Evolutionary conservation across 768 basidiomycete genomes (phyloP).

Genomic region (Tubosaeta sp.): DNA sequence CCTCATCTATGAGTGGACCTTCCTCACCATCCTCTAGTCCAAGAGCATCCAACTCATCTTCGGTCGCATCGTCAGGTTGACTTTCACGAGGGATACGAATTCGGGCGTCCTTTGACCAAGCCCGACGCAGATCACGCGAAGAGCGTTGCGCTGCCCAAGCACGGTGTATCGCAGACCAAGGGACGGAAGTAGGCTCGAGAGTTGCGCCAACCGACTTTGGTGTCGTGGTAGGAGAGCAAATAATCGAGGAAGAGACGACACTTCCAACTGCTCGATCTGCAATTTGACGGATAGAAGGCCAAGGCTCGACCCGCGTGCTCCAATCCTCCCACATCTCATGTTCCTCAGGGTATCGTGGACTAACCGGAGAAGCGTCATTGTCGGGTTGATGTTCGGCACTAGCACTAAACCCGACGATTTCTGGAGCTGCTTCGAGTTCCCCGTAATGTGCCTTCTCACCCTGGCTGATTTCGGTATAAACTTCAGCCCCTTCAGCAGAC

Average conservation of each 20-base stretch:
- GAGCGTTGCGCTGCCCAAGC: constrained; percentile 62
- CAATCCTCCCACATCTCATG: constrained; percentile 55
- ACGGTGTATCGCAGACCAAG: constrained; percentile 61
- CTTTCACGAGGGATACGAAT: constrained; percentile 32
- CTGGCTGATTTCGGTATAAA: constrained; percentile 2
- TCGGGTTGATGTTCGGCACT: constrained; percentile 11
- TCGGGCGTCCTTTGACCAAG: constrained; percentile 55
- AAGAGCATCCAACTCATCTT: constrained; percentile 26
- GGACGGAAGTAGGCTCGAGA: constrained; percentile 51
- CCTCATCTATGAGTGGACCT: constrained; percentile 46
- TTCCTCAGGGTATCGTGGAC: constrained; percentile 15
- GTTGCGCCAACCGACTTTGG: constrained; percentile 18
- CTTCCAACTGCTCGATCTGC: constrained; percentile 75
- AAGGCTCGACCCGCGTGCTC: constrained; percentile 65
- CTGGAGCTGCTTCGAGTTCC: constrained; percentile 18
- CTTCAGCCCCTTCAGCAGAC: constrained; percentile 1
- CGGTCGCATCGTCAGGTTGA: constrained; percentile 31
- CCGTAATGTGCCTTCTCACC: constrained; percentile 3
- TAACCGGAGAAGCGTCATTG: background rate
- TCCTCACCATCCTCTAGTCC: constrained; percentile 34
- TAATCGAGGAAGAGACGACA: constrained; percentile 39
- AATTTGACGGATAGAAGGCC: constrained; percentile 66
- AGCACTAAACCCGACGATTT: constrained; percentile 11
- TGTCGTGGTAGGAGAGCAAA: constrained; percentile 8
- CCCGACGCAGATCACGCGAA: constrained; percentile 47